These are phyloP conservation scores for Huntiella savannae DNA, from an alignment of 2,329 filamentous ascomycete genomes.

Conservation along the genomic window DNA sequence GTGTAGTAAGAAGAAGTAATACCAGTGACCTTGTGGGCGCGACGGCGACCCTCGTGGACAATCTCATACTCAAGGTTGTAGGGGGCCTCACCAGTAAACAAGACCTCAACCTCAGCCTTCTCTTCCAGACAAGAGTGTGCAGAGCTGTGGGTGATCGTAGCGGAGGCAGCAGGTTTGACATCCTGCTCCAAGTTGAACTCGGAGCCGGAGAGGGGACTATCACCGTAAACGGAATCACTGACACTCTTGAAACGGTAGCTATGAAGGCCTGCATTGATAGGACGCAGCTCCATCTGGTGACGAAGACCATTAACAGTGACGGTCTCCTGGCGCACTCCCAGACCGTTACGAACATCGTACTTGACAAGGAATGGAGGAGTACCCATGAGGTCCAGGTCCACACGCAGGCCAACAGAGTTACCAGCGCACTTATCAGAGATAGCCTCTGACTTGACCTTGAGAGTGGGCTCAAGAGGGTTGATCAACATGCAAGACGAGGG, in stretches of 20 bases:
- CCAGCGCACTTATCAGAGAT: constrained; percentile 92
- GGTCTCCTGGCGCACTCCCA: constrained; percentile 32
- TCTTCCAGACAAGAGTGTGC: constrained; percentile 69
- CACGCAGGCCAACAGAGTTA: constrained; percentile 74
- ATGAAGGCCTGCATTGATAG: constrained; percentile 64
- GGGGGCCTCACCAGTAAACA: constrained; percentile 63
- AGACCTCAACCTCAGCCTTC: constrained; percentile 52
- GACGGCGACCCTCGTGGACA: constrained; percentile 71
- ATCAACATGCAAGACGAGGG: constrained; percentile 83
- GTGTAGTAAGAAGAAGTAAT: constrained; percentile 45
- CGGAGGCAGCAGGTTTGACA: constrained; percentile 81
- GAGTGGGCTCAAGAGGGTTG: constrained; percentile 72
- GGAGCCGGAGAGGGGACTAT: constrained; percentile 39
- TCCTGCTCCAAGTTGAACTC: constrained; percentile 59
- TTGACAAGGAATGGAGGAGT: constrained; percentile 76
- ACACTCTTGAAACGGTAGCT: constrained; percentile 70
- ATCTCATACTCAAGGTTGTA: constrained; percentile 87
- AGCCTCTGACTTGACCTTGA: constrained; percentile 56
- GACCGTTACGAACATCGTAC: constrained; percentile 53
- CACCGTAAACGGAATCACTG: constrained; percentile 63
- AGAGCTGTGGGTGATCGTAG: constrained; percentile 40
- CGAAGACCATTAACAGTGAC: constrained; percentile 51
- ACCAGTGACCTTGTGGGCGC: constrained; percentile 42
- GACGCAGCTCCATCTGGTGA: constrained; percentile 69
- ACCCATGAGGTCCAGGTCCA: constrained; percentile 77